These are phyloP conservation scores for Trametes sanguinea DNA, from an alignment of 768 basidiomycete species.

Conservation along the genomic window DNA sequence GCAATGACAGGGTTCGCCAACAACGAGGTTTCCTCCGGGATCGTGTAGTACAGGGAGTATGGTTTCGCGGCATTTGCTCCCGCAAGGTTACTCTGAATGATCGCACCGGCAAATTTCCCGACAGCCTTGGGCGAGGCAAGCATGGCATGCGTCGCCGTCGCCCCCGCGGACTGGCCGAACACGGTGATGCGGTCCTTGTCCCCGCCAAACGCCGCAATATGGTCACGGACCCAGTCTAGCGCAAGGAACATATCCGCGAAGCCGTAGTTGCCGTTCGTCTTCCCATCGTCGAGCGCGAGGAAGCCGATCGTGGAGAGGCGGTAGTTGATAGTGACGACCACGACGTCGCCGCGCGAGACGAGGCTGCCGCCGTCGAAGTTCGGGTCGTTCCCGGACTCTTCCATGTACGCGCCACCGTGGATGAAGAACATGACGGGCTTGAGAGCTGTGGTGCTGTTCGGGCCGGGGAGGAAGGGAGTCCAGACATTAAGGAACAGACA, in stretches of 20 bases:
- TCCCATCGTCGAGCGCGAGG: slow-evolving; percentile 43
- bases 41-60: slow-evolving; percentile 52
- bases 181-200: slow-evolving; percentile 54
- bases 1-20: slow-evolving; percentile 41
- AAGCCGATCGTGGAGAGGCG: slow-evolving; percentile 45
- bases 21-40: slow-evolving; percentile 38
- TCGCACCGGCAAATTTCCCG: slow-evolving; percentile 36
- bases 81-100: slow-evolving; percentile 40
- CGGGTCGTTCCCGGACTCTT: slow-evolving; percentile 41
- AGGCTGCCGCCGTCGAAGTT: slow-evolving; percentile 47
- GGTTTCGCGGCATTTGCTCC: slow-evolving; percentile 50
- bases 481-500: slow-evolving; percentile 52
- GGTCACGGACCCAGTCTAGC: slow-evolving; percentile 49
- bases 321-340: slow-evolving; percentile 42
- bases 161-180: slow-evolving; percentile 57
- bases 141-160: slow-evolving; percentile 40
- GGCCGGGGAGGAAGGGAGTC: slow-evolving; percentile 42
- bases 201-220: slow-evolving; percentile 60
- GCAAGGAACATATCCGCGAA: slow-evolving; percentile 45
- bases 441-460: slow-evolving; percentile 24
- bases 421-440: slow-evolving; percentile 54
- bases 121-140: slow-evolving; percentile 35
- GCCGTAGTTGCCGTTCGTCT: slow-evolving; percentile 48
- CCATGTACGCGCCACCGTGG: slow-evolving; percentile 49
- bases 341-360: slow-evolving; percentile 46